phyloP scores from a whole-genome alignment of 495 filamentous ascomycete genomes.

The Cercophora samala region DNA sequence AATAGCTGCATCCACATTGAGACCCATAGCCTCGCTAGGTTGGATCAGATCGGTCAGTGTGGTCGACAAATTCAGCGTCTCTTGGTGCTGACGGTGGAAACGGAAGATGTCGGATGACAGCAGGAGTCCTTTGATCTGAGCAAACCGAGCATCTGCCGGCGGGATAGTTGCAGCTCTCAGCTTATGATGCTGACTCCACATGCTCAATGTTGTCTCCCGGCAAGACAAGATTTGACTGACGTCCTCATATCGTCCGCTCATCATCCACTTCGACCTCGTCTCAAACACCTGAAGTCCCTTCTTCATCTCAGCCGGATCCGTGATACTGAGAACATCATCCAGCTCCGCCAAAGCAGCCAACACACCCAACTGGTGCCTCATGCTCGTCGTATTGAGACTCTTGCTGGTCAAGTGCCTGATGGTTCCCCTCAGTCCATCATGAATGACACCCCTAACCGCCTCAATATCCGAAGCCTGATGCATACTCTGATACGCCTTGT shows the following conservation, averaged over 20 bases:
- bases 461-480: conserved; percentile 59
- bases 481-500: conserved; percentile 74
- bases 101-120: conserved; percentile 70
- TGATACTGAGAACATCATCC: conserved; percentile 66
- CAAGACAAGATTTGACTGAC: conserved; percentile 76
- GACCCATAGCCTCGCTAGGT: conserved; percentile 60
- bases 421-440: conserved; percentile 61
- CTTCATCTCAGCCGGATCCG: conserved; percentile 57
- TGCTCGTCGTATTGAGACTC: conserved; percentile 55
- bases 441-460: conserved; percentile 51
- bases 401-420: conserved; percentile 56
- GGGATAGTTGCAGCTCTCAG: conserved; percentile 60
- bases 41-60: conserved; percentile 70
- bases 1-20: conserved; percentile 72
- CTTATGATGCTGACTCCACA: conserved; percentile 63
- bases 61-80: conserved; percentile 78
- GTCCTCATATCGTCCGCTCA: conserved; percentile 70
- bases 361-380: conserved; percentile 63
- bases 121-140: conserved; percentile 71
- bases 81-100: conserved; percentile 75
- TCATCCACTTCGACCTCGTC: conserved; percentile 70
- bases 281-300: conserved; percentile 60
- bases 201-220: conserved; percentile 76
- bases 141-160: conserved; percentile 59
- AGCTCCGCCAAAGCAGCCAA: conserved; percentile 78